These are phyloP conservation scores for Paracamarosporium sp. DNA, from an alignment of 2,329 filamentous ascomycete species.

Conservation along the genomic window DNA sequence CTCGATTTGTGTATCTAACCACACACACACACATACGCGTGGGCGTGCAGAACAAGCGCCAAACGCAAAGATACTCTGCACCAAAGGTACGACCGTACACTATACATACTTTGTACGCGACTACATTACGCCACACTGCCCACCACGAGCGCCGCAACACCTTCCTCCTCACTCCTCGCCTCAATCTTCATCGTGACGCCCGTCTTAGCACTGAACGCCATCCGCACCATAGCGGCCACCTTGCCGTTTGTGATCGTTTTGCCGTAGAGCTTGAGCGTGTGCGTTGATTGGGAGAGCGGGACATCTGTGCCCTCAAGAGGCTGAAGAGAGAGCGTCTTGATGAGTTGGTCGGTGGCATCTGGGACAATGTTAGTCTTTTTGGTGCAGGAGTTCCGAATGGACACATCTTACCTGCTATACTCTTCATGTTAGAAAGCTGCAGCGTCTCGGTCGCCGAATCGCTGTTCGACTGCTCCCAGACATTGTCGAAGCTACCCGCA, in stretches of 20 bases:
- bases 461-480: conserved; percentile 93
- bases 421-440: conserved; percentile 86
- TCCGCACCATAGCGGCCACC: conserved; percentile 85
- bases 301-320: conserved; percentile 94
- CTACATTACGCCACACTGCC: conserved; percentile 74
- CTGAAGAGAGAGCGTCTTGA: conserved; percentile 86
- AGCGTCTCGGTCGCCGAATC: conserved; percentile 92
- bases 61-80: too few relatives aligned
- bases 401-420: conserved; percentile 76
- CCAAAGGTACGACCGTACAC: too few relatives aligned
- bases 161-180: conserved; percentile 90
- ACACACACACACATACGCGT: too few relatives aligned
- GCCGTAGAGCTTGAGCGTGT: conserved; percentile 93
- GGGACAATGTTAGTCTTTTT: conserved; percentile 27
- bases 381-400: background rate
- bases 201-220: conserved; percentile 91
- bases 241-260: conserved; percentile 92
- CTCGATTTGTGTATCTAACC: too few relatives aligned
- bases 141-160: conserved; percentile 83
- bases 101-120: too few relatives aligned
- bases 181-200: conserved; percentile 97
- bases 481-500: conserved; percentile 91
- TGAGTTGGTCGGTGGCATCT: conserved; percentile 93
- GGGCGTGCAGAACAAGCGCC: too few relatives aligned
- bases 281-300: conserved; percentile 84